Evolutionary conservation across 2,329 filamentous ascomycete genomes (phyloP).

Genomic region (Monosporascus sp.): DNA sequence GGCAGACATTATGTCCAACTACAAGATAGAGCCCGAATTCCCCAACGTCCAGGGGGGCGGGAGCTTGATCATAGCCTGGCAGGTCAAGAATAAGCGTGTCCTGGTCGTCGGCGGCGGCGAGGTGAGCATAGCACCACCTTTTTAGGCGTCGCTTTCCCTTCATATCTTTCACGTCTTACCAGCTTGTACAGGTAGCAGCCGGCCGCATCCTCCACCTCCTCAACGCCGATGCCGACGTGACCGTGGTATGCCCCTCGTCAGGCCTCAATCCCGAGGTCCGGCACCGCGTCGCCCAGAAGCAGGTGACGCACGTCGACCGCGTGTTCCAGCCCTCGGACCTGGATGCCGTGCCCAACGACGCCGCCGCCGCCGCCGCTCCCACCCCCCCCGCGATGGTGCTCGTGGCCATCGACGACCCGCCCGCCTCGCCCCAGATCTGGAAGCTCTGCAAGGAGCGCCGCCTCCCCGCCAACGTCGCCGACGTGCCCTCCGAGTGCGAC

Average conservation of each 20-base stretch:
- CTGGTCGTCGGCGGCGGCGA: constrained; percentile 95
- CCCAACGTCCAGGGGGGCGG: constrained; percentile 83
- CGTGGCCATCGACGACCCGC: constrained; percentile 87
- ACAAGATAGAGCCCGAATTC: constrained; percentile 41
- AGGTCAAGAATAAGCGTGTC: constrained; percentile 81
- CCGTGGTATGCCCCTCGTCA: constrained; percentile 71
- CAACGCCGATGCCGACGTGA: constrained; percentile 89
- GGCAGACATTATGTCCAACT: constrained; percentile 11
- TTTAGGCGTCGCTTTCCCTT: too few relatives aligned
- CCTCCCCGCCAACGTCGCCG: constrained; percentile 91
- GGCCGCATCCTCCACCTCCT: constrained; percentile 86
- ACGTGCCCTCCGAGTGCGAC: constrained; percentile 94
- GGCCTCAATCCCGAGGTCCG: constrained; percentile 87
- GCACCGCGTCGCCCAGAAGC: constrained; percentile 67
- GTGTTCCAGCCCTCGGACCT: constrained; percentile 84
- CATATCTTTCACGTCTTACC: constrained; percentile 1
- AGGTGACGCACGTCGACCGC: constrained; percentile 76
- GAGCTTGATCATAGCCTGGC: constrained; percentile 93
- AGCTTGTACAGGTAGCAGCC: constrained; percentile 69
- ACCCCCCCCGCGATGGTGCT: constrained; percentile 70
- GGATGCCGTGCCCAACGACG: constrained; percentile 45
- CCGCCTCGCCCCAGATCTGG: constrained; percentile 86
- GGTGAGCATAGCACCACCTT: constrained; percentile 43
- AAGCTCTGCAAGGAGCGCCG: constrained; percentile 81
- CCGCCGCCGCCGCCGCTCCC: neutral